Evolutionary conservation across 2,329 filamentous ascomycete genomes (phyloP).

Genomic region (Phyllosticta capitalensis): DNA sequence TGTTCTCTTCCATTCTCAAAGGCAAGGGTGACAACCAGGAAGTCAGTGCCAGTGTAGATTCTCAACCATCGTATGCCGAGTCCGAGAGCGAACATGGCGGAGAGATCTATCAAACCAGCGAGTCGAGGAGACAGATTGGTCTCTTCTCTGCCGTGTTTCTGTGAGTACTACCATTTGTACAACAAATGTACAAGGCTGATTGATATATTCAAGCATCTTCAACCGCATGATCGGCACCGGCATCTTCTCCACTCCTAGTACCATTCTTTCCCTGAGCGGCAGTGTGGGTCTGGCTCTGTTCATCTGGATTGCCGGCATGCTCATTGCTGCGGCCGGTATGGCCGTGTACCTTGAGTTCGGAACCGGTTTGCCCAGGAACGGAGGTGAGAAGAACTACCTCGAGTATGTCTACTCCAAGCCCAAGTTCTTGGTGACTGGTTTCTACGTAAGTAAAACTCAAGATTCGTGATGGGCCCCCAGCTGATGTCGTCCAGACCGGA

Average conservation of each 20-base stretch:
- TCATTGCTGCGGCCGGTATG: conserved; percentile 53
- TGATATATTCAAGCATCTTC: conserved; percentile 37
- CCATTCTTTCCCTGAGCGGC: conserved; percentile 48
- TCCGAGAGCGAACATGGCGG: conserved; percentile 8
- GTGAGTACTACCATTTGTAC: not conserved
- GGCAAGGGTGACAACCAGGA: conserved; percentile 1
- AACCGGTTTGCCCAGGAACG: conserved; percentile 54
- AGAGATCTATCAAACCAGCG: conserved; percentile 11
- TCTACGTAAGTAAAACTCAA: conserved; percentile 34
- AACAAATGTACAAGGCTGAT: not conserved
- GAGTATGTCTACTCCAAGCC: conserved; percentile 55
- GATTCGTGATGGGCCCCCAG: conserved; percentile 16
- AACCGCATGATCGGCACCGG: conserved; percentile 59
- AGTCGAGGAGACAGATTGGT: conserved; percentile 10
- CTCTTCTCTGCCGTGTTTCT: conserved; percentile 10
- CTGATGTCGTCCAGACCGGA: conserved; percentile 22
- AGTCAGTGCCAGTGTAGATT: not conserved
- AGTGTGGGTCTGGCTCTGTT: conserved; percentile 54
- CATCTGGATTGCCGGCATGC: conserved; percentile 53
- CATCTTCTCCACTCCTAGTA: conserved; percentile 55
- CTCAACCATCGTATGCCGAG: conserved; percentile 1
- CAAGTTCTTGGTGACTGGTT: conserved; percentile 47
- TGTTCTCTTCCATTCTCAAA: conserved; percentile 4
- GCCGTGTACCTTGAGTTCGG: conserved; percentile 59
- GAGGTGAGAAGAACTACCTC: conserved; percentile 59